phyloP scores from a whole-genome alignment of 768 basidiomycete species.

The Suillus alpinus region DNA sequence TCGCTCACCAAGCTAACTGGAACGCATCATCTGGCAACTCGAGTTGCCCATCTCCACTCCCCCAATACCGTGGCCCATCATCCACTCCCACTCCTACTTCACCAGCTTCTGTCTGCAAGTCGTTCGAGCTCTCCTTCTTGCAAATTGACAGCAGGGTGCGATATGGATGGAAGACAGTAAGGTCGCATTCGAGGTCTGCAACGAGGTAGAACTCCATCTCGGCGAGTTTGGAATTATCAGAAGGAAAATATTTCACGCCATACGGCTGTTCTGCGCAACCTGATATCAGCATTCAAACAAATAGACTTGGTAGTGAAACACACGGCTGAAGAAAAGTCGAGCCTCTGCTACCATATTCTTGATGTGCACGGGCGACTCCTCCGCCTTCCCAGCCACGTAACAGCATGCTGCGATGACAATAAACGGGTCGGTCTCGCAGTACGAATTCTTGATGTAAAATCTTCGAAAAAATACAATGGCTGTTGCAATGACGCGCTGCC shows the following conservation, averaged over 20 bases:
- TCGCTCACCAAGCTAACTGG: slow-evolving; percentile 85
- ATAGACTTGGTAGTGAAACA: slow-evolving; percentile 22
- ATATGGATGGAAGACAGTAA: slow-evolving; percentile 94
- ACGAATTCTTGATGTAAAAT: slow-evolving; percentile 95
- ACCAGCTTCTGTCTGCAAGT: slow-evolving; percentile 51
- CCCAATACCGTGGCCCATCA: slow-evolving; percentile 70
- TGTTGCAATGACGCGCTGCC: slow-evolving; percentile 91
- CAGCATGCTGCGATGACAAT: slow-evolving; percentile 90
- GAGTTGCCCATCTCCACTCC: slow-evolving; percentile 74
- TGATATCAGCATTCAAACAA: background rate
- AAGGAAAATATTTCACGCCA: slow-evolving; percentile 74
- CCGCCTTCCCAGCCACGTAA: slow-evolving; percentile 96
- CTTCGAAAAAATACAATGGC: slow-evolving; percentile 93
- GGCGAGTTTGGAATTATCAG: slow-evolving; percentile 88
- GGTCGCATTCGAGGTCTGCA: slow-evolving; percentile 93
- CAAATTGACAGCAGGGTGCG: slow-evolving; percentile 80
- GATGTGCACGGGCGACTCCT: slow-evolving; percentile 93
- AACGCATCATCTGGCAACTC: slow-evolving; percentile 74
- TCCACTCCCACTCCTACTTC: slow-evolving; percentile 53
- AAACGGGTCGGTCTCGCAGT: slow-evolving; percentile 95
- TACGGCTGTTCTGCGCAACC: slow-evolving; percentile 56
- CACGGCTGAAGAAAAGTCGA: slow-evolving; percentile 70
- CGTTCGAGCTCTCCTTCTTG: slow-evolving; percentile 48
- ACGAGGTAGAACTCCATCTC: slow-evolving; percentile 99
- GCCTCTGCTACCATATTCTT: slow-evolving; percentile 89